Base-by-base conservation (phyloP, 2,329 filamentous ascomycete genomes). In the Penicillium sumatraense region DNA sequence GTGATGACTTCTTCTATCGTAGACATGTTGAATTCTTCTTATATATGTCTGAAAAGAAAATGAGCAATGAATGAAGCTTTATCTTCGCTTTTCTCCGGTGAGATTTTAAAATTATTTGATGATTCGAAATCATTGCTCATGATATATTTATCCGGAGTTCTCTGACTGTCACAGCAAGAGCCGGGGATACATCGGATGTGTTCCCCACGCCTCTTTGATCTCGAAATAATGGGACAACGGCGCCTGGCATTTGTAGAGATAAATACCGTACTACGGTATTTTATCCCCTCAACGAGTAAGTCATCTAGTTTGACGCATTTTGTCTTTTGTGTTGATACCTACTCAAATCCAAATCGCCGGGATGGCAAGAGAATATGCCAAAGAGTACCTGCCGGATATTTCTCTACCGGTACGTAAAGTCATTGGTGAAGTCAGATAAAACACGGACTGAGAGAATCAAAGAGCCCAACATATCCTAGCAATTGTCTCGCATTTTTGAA, bases 391-490 rank as follows among this genome's bases (percentile, higher is more conserved):
- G 23, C 18, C 21, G 21, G 40, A 14, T 44, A 29, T 27, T 33
- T 40, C 46, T 26, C 8, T 51, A 10, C 36, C 38, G 33, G 38
- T 50, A 6, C 27, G 35, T 20, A 21, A 20, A 10, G n/a, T 13
- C 10, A 2, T 27, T 26, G 3, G n/a, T n/a, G n/a, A n/a, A 29
- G 23, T 35, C n/a, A 35, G 1, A 21, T 18, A 24, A 18, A 20
- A 38, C 35, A 18, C 2, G 3, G 16, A 5, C 16, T 40, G 11
- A 45, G 14, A 24, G 20, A 44, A 26, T 26, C 13, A 26, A 16
- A 60, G 58, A 33, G 13, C 8, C 57, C 60, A 23, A 59, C 46
- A 3, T 60, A 60, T 47, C 59, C 53, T 16, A 60, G 59, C 26
- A 60, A 62, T 26, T 60, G 61, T 14, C 50, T 56, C n/a, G 47